These are phyloP conservation scores for Vitis vinifera DNA, from an alignment of 164 flowering plant species.

Conservation along the genomic window DNA sequence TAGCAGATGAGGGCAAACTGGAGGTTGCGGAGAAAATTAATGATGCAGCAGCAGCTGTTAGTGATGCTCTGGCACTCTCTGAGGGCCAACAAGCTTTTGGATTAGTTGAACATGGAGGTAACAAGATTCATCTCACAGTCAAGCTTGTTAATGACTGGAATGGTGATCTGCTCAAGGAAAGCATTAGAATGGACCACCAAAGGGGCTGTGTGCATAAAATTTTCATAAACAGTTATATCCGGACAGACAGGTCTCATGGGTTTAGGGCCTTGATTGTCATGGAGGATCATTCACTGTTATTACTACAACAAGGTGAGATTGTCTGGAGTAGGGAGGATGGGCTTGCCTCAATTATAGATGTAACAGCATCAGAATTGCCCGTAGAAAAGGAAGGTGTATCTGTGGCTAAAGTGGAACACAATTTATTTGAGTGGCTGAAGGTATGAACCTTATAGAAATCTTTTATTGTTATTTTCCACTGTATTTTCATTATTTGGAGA, in stretches of 20 bases:
- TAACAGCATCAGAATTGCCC: conserved; percentile 85
- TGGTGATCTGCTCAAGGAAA: conserved; percentile 61
- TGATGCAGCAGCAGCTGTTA: conserved; percentile 48
- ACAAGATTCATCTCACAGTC: conserved; percentile 57
- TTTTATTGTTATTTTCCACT: too few species aligned
- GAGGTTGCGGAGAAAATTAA: conserved; percentile 57
- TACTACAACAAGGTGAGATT: conserved; percentile 89
- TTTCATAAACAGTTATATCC: conserved; percentile 78
- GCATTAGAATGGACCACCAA: conserved; percentile 53
- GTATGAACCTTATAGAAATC: conserved; percentile 35
- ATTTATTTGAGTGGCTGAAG: conserved; percentile 92
- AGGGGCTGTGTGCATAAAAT: conserved; percentile 74
- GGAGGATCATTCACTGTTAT: conserved; percentile 89
- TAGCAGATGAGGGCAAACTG: conserved; percentile 44
- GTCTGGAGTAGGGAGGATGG: conserved; percentile 99
- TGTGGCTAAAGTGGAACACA: conserved; percentile 91
- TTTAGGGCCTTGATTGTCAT: conserved; percentile 93
- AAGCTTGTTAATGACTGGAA: conserved; percentile 59
- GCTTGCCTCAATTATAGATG: conserved; percentile 85
- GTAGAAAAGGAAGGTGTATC: conserved; percentile 87
- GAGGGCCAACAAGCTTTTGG: conserved; percentile 79
- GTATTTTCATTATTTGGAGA: too few species aligned
- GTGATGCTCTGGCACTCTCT: conserved; percentile 64
- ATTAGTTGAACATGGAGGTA: conserved; percentile 49
- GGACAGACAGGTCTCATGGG: conserved; percentile 84